These are phyloP conservation scores for Lasiodiplodia citricola DNA, from an alignment of 2,329 filamentous ascomycete genomes.

Conservation along the genomic window DNA sequence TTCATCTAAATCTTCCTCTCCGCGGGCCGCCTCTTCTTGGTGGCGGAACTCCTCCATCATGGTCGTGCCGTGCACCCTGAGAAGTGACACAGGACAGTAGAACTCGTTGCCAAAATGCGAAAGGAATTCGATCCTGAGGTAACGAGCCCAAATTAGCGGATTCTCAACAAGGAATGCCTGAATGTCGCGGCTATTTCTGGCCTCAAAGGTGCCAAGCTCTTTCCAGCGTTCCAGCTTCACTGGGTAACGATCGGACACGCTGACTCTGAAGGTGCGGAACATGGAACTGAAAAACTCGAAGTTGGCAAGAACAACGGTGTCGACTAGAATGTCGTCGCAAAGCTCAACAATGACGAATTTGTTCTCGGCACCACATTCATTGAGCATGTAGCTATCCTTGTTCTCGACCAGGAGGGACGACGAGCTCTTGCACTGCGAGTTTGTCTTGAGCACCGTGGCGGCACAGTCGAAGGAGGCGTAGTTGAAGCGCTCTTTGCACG, in stretches of 20 bases:
- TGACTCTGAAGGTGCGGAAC: slow-evolving; percentile 87
- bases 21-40: slow-evolving; percentile 71
- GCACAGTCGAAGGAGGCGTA: slow-evolving; percentile 98
- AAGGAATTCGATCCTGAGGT: slow-evolving; percentile 88
- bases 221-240: slow-evolving; percentile 93
- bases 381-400: slow-evolving; percentile 98
- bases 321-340: slow-evolving; percentile 83
- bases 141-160: slow-evolving; percentile 93
- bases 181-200: slow-evolving; percentile 88
- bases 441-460: slow-evolving; percentile 90
- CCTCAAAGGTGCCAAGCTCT: slow-evolving; percentile 85
- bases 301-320: slow-evolving; percentile 96
- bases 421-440: slow-evolving; percentile 82
- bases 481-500: slow-evolving; percentile 96
- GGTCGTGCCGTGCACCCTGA: slow-evolving; percentile 89
- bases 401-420: slow-evolving; percentile 93
- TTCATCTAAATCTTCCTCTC: slow-evolving; percentile 65
- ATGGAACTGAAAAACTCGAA: slow-evolving; percentile 99
- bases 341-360: slow-evolving; percentile 96
- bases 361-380: slow-evolving; percentile 83
- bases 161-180: slow-evolving; percentile 95
- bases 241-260: slow-evolving; percentile 92
- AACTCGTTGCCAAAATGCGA: slow-evolving; percentile 96
- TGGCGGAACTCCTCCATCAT: slow-evolving; percentile 95
- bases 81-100: slow-evolving; percentile 89